Conservation (phyloP, 192 early-diverging fungal genomes). For the Umbelopsis sp. region DNA sequence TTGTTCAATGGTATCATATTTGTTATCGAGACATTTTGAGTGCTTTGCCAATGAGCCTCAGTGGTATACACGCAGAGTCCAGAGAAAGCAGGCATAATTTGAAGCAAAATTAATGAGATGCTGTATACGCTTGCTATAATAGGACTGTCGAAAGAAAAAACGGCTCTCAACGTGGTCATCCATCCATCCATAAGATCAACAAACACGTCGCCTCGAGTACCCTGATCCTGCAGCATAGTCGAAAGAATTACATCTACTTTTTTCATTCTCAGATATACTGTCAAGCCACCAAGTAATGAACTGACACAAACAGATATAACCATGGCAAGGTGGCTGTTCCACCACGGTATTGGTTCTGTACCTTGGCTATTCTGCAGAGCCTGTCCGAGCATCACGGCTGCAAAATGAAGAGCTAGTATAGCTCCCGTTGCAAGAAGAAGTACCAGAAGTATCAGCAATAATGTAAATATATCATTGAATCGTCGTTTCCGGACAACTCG, state of each 20-base stretch:
- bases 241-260: conserved; percentile 6
- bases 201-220: conserved; percentile 11
- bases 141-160: conserved; percentile 3
- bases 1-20: not conserved
- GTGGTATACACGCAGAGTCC: not conserved
- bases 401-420: conserved; percentile 1
- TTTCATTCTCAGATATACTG: conserved; percentile 1
- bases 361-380: not conserved
- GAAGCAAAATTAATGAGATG: not conserved
- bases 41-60: not conserved
- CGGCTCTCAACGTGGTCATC: not conserved
- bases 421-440: not conserved
- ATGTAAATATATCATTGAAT: not conserved
- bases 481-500: not conserved
- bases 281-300: not conserved
- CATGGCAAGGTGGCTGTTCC: conserved; percentile 11
- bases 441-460: not conserved
- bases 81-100: conserved; percentile 7
- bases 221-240: not conserved
- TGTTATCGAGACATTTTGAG: not conserved
- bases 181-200: conserved; percentile 14
- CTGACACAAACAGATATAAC: not conserved
- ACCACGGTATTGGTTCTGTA: not conserved
- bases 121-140: not conserved
- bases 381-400: not conserved